Base-by-base conservation (phyloP, 768 basidiomycete genomes). In the Wakefieldia striispora region DNA sequence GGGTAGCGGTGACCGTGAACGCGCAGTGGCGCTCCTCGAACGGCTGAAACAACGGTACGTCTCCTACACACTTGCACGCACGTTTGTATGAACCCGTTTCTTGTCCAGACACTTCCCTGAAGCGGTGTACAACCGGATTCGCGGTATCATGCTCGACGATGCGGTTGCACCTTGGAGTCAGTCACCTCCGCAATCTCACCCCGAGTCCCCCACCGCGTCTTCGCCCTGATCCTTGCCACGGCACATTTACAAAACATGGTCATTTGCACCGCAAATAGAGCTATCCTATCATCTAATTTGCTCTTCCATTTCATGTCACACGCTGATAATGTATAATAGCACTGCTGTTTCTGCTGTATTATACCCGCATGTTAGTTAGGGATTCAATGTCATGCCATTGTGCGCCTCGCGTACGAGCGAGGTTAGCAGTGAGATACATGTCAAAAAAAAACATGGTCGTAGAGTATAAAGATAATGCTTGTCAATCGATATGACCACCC, bases 91-190 rank as follows among this genome's bases (percentile, higher is more conserved):
- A 31, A 59, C 11, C 1, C 24, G 6, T 6, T 4, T n/a, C 20
- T 48, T 62, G 20, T 43, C 43, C 4, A 88, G 87, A 66, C 77
- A 81, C 70, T 90, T 86, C 68, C 88, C 88, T 4, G 81, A 81
- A 41, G 88, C 87, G 9, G 88, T 91, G 47, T 86, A 80, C 60
- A 83, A 83, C 63, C 82, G 88, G 39, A 89, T 91, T 54, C 82
- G 86, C 47, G 87, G 87, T 12, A 86, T 91, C 64, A 77, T 89
- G 75, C 74, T 83, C n/a, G 85, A 87, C 63, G 83, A 86, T 50
- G 73, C 82, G 6, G 70, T 75, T 37, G 71, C 80, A 12, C 74
- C 79, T 1, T 76, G 70, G 76, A 43, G 63, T 12, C 62, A 55
- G 43, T 56, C 61, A 6, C 44, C 62, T 3, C 23, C 45, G 3